phyloP scores from a whole-genome alignment of 805 yeast genomes.

The Lachancea sp. region DNA sequence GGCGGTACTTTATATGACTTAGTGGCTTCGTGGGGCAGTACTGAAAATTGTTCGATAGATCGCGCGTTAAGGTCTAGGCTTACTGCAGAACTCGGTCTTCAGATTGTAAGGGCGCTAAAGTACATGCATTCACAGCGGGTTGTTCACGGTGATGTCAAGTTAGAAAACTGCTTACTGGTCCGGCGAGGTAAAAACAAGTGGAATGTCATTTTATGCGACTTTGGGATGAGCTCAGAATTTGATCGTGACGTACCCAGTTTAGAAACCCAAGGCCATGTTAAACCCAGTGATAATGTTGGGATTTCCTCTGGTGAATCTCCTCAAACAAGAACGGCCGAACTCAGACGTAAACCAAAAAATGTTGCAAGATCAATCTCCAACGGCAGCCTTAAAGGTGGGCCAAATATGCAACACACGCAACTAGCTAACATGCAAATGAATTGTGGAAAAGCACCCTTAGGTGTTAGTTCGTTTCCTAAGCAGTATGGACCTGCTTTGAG shows the following conservation, averaged over 20 bases:
- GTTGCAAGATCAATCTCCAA: constrained; percentile 33
- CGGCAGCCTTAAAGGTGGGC: constrained; percentile 4
- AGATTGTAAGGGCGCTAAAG: constrained; percentile 51
- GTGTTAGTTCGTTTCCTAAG: constrained; percentile 26
- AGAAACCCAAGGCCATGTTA: not conserved
- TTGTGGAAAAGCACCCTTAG: constrained; percentile 32
- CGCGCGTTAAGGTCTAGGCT: constrained; percentile 33
- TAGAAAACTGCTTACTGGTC: constrained; percentile 71
- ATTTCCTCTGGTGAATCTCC: too few relatives aligned
- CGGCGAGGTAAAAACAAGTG: constrained; percentile 23
- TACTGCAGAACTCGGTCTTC: constrained; percentile 39
- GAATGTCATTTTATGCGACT: constrained; percentile 66
- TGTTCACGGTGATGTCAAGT: constrained; percentile 77
- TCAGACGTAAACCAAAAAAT: constrained; percentile 24
- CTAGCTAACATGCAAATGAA: constrained; percentile 24
- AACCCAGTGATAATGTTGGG: too few relatives aligned
- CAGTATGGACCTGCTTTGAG: constrained; percentile 29
- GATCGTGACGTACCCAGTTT: not conserved
- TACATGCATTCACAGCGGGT: constrained; percentile 56
- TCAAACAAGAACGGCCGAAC: constrained; percentile 7
- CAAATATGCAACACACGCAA: constrained; percentile 17
- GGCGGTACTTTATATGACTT: constrained; percentile 81
- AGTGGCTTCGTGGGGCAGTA: constrained; percentile 61
- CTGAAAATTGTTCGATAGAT: constrained; percentile 27
- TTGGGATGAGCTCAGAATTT: constrained; percentile 63